Base-by-base conservation (phyloP, 2,329 filamentous ascomycete species). In the Trichoderma guizhouense region DNA sequence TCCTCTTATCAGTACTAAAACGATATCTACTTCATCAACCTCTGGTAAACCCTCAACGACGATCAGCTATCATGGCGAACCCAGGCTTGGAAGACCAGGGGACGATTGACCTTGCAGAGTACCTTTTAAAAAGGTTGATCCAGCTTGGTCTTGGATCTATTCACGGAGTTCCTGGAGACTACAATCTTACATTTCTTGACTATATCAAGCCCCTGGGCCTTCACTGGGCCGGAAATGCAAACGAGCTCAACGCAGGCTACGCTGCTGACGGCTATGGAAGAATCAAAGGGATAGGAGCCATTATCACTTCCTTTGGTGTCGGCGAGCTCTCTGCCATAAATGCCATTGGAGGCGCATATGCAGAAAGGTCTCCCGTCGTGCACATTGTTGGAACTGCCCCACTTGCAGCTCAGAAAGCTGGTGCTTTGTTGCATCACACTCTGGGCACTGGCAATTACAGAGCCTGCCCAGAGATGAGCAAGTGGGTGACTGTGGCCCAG, bases 281-380 rank as follows among this genome's bases (percentile, higher is more conserved):
- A 14, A 82, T 88, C 72, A 88, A 87, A 73, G 85, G 85, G 7
- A 78, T 86, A 7, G 79, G 81, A 7, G 83, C 82, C 43, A 76
- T 89, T 8, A 80, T 90, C 36, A 90, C 89, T 1, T 89, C 88
- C 0, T 89, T 89, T 75, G 89, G 88, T 5, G 88, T 90, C 1
- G 89, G 88, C 9, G 85, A 86, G 73, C 79, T 85, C 5, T 89
- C 87, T 4, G 87, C 87, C 7, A 83, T 89, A 76, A 89, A 90
- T 75, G 88, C 85, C 43, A 84, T 89, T 74, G 88, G 87, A 3
- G 88, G 88, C 1, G 86, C 87, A 4, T 89, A 86, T 76, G 84
- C 87, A 11, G 88, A 90, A 78, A 82, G 83, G 34, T 86, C 86
- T 0, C 83, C 86, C 0, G 84, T 90, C 24, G 84, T 90, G 12